Conservation (phyloP, 345 rosid species). For the Eucalyptus caleyi region DNA sequence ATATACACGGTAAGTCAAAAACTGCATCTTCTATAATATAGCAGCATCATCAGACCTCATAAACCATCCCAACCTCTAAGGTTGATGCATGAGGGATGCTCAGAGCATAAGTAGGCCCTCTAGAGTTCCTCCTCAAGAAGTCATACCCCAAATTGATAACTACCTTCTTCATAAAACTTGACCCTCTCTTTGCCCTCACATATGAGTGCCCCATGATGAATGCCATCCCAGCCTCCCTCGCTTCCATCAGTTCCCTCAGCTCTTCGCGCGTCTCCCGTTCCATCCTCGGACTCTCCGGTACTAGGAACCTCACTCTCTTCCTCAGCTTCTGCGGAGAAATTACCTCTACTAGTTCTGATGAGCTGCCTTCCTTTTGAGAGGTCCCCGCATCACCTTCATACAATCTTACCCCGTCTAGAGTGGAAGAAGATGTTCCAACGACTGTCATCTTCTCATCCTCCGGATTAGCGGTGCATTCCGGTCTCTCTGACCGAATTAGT, state of each 20-base stretch:
- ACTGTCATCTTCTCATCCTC: conserved; percentile 57
- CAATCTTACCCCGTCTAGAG: conserved; percentile 37
- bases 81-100: conserved; percentile 83
- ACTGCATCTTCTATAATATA: not conserved
- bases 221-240: conserved; percentile 92
- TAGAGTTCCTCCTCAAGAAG: conserved; percentile 78
- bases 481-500: conserved; percentile 50
- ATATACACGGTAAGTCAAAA: not conserved
- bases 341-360: not conserved
- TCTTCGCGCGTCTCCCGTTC: conserved; percentile 38
- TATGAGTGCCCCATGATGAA: conserved; percentile 83
- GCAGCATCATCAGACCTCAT: conserved; percentile 31
- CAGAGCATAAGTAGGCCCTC: conserved; percentile 57
- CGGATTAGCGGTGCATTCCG: not conserved
- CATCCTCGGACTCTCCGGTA: conserved; percentile 50
- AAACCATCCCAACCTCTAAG: conserved; percentile 92
- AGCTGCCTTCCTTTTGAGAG: conserved; percentile 4
- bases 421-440: conserved; percentile 59
- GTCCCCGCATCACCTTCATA: conserved; percentile 19
- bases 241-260: conserved; percentile 69
- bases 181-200: conserved; percentile 76
- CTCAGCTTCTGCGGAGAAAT: conserved; percentile 10
- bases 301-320: conserved; percentile 71
- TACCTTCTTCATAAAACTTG: conserved; percentile 72
- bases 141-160: conserved; percentile 82